A percentile compares a stretch with the other conserved stretches of the same genome.
These are phyloP conservation scores for Zygotorulaspora sp. DNA, from an alignment of 805 yeast genomes.

Conservation along the genomic window DNA sequence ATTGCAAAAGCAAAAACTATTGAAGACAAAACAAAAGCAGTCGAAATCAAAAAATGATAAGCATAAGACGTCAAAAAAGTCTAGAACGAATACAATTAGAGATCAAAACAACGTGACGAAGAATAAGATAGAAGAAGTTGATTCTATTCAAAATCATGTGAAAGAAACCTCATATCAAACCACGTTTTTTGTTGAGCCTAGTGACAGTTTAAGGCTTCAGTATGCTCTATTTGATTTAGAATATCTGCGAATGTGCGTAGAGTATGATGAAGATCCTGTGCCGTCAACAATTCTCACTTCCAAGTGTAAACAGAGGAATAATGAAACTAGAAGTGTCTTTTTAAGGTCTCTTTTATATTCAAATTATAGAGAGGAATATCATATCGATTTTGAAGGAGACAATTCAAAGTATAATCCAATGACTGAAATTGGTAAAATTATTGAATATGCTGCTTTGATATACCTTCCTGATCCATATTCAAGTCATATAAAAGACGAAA, in stretches of 20 bases:
- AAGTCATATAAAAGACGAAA: slow-evolving; percentile 5
- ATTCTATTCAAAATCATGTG: not conserved
- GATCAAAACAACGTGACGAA: not conserved
- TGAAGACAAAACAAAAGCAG: not conserved
- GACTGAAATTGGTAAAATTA: slow-evolving; percentile 32
- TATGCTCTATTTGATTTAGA: slow-evolving; percentile 23
- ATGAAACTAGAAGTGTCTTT: slow-evolving; percentile 10
- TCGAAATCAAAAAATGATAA: slow-evolving; percentile 2
- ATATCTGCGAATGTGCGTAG: slow-evolving; percentile 1
- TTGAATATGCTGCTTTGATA: slow-evolving; percentile 26
- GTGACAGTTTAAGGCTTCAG: slow-evolving; percentile 6
- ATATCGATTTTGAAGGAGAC: slow-evolving; percentile 20
- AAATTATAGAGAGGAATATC: slow-evolving; percentile 26
- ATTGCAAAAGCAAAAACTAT: not conserved
- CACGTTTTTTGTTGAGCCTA: not conserved
- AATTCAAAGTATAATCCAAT: slow-evolving; percentile 28
- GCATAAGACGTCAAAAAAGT: not conserved
- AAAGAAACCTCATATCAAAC: not conserved
- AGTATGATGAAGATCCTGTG: slow-evolving; percentile 9
- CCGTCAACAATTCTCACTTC: slow-evolving; percentile 16
- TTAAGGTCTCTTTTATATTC: slow-evolving; percentile 23
- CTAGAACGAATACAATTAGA: too few relatives aligned
- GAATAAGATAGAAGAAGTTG: slow-evolving; percentile 1
- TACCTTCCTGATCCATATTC: slow-evolving; percentile 24
- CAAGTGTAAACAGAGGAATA: slow-evolving; percentile 9